Conservation (phyloP, 139 green algal species). For the Picochlorum sp. region DNA sequence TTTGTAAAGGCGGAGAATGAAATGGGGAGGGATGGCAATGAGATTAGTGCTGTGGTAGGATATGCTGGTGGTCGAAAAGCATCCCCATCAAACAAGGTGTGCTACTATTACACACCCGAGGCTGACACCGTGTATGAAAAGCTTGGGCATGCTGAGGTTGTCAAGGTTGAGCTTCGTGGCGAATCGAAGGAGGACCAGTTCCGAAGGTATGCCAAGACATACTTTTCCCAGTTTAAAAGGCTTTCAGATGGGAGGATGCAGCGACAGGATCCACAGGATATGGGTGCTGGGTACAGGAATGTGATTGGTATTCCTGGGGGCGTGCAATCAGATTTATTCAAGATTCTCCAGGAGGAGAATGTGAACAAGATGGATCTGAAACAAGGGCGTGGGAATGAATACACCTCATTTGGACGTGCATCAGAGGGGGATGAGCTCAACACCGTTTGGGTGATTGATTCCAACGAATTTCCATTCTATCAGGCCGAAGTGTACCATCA, state of each 20-base stretch:
- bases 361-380: constrained; percentile 70
- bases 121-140: constrained; percentile 56
- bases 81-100: constrained; percentile 41
- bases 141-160: constrained; percentile 62
- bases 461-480: constrained; percentile 60
- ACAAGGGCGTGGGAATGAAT: constrained; percentile 43
- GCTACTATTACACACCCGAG: constrained; percentile 58
- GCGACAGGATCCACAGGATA: constrained; percentile 63
- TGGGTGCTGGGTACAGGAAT: constrained; percentile 59
- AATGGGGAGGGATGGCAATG: constrained; percentile 30
- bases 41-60: constrained; percentile 49
- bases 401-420: constrained; percentile 1
- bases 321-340: constrained; percentile 48
- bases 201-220: constrained; percentile 52
- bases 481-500: constrained; percentile 82
- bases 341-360: constrained; percentile 60
- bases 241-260: constrained; percentile 34
- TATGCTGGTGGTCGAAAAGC: constrained; percentile 42
- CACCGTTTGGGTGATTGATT: constrained; percentile 52
- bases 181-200: constrained; percentile 20
- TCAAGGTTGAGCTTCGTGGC: constrained; percentile 41
- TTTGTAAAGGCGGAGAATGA: constrained; percentile 47
- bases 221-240: constrained; percentile 43
- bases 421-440: constrained; percentile 56
- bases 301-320: constrained; percentile 76